These are phyloP conservation scores for Ceratobasidium theobromae DNA, from an alignment of 1,284 basidiomycete species.

Conservation along the genomic window DNA sequence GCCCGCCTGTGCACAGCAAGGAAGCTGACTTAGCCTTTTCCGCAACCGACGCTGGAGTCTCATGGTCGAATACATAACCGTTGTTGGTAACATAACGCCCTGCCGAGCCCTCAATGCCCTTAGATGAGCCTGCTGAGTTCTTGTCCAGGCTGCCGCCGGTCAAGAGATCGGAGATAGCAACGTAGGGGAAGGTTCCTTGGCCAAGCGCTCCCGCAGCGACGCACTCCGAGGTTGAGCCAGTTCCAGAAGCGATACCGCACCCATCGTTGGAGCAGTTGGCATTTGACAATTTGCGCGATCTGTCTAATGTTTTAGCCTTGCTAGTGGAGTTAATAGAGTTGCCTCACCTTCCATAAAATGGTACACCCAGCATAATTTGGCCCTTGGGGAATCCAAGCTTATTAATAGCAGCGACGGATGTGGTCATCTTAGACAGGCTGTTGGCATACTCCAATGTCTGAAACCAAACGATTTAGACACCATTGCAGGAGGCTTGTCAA, in stretches of 20 bases:
- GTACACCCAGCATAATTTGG: conserved; percentile 31
- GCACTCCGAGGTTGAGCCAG: conserved; percentile 18
- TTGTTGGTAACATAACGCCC: conserved; percentile 8
- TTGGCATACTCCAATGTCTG: conserved; percentile 26
- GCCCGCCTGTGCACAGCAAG: conserved; percentile 6
- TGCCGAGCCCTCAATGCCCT: not conserved
- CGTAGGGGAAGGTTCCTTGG: conserved; percentile 31
- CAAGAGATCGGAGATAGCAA: not conserved
- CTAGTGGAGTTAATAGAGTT: not conserved
- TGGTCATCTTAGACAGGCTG: conserved; percentile 6
- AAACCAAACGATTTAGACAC: not conserved
- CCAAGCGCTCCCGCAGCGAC: not conserved
- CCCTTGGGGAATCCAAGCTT: conserved; percentile 21
- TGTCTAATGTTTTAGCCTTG: not conserved
- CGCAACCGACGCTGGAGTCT: conserved; percentile 12
- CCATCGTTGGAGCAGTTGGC: conserved; percentile 15
- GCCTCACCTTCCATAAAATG: conserved; percentile 30
- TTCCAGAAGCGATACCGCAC: conserved; percentile 3
- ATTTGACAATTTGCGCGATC: conserved; percentile 2
- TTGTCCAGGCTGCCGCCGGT: not conserved
- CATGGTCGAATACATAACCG: conserved; percentile 22
- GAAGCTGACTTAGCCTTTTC: conserved; percentile 24
- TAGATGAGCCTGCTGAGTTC: not conserved
- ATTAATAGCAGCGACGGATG: not conserved
- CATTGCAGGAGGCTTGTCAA: not conserved